phyloP scores from a whole-genome alignment of 305 asterid genomes.

The Caryopteris hybrid region DNA sequence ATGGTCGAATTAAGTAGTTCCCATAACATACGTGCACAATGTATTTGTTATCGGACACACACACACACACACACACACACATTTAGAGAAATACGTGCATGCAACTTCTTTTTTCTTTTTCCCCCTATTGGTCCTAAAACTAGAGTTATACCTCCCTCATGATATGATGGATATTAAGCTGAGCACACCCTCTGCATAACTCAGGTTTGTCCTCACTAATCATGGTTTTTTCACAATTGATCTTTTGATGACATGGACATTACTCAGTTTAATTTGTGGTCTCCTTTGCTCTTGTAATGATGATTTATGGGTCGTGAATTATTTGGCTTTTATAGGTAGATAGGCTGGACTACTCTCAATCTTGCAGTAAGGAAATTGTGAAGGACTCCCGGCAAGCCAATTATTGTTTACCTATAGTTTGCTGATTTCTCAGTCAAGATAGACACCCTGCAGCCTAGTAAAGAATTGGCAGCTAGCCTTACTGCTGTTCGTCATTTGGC shows the following conservation, averaged over 20 bases:
- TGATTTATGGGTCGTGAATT: not conserved
- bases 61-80: too few relatives aligned
- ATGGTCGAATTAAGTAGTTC: too few relatives aligned
- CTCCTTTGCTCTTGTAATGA: not conserved
- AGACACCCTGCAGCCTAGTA: not conserved
- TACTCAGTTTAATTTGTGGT: too few relatives aligned
- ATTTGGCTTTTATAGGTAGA: not conserved
- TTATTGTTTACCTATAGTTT: too few relatives aligned
- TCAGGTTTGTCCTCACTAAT: not conserved
- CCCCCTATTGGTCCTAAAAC: too few relatives aligned
- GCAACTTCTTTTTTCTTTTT: too few relatives aligned
- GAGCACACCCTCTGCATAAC: not conserved
- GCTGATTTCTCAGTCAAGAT: not conserved
- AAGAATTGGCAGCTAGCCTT: not conserved
- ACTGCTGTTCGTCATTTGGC: not conserved
- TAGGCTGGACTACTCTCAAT: not conserved
- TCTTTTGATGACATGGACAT: not conserved
- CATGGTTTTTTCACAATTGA: not conserved
- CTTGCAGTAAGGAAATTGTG: not conserved
- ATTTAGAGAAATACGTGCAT: too few relatives aligned
- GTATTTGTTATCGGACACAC: too few relatives aligned
- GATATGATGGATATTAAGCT: not conserved
- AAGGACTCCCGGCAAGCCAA: not conserved
- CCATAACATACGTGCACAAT: too few relatives aligned
- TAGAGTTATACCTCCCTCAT: not conserved